Percentiles rank a stretch among this genome's conserved stretches.
Evolutionary conservation across 306 rosid species (phyloP).

Genomic region (Hylodesmum podocarpum): DNA sequence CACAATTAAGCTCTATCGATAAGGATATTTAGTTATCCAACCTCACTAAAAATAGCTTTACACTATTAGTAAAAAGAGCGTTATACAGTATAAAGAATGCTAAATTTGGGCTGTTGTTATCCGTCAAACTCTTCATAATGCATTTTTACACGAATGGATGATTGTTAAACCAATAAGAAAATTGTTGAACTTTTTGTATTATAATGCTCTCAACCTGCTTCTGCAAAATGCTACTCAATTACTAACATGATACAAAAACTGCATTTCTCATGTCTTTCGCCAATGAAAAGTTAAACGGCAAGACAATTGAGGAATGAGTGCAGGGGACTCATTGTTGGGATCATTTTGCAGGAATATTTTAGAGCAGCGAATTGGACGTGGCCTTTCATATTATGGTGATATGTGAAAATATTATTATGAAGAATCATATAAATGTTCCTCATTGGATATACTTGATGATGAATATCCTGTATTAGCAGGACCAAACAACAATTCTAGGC

Average conservation of each 20-base stretch:
- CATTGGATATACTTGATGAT: conserved; percentile 27
- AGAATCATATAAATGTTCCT: conserved; percentile 29
- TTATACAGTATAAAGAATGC: no score
- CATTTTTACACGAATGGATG: background rate
- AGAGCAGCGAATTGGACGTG: background rate
- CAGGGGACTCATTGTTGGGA: conserved; percentile 28
- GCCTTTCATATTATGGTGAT: conserved; percentile 16
- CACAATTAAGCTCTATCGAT: background rate
- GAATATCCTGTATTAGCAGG: conserved; percentile 81
- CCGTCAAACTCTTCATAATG: background rate
- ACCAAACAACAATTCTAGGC: conserved; percentile 85
- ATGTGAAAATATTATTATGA: conserved; percentile 15
- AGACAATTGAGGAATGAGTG: conserved; percentile 23
- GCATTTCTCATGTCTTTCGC: conserved; percentile 33
- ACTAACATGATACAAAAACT: conserved; percentile 44
- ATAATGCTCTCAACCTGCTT: conserved; percentile 16
- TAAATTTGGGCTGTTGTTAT: no score
- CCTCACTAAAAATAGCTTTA: background rate
- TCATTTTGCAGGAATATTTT: conserved; percentile 18
- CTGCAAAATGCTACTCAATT: conserved; percentile 29
- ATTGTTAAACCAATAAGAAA: background rate
- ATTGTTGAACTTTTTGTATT: background rate
- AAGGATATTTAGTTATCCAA: background rate
- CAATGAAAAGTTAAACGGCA: conserved; percentile 41
- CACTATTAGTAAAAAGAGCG: background rate